phyloP scores from a whole-genome alignment of 306 rosid genomes.

The Arachis hypogaea region DNA sequence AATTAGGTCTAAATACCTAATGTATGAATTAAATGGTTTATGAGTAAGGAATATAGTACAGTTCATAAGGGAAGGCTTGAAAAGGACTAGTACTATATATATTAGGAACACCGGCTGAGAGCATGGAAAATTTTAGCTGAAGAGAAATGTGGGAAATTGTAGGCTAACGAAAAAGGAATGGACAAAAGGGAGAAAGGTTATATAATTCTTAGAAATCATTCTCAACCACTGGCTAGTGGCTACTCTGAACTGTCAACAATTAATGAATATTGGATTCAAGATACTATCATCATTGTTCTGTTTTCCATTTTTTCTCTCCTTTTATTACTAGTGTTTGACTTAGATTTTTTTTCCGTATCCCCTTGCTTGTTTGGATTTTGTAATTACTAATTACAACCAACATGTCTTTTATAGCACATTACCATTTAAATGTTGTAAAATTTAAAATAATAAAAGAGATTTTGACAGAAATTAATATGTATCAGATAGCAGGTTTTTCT shows the following conservation, averaged over 20 bases:
- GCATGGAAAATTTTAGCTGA: neutral
- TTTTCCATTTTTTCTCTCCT: neutral
- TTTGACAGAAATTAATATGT: constrained; percentile 29
- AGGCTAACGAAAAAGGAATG: neutral
- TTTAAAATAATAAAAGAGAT: constrained; percentile 23
- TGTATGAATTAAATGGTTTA: constrained; percentile 5
- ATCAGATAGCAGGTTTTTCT: constrained; percentile 27
- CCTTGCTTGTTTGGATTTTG: too few relatives aligned
- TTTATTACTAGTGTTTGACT: constrained; percentile 13
- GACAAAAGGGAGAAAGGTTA: neutral
- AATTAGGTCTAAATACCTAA: neutral
- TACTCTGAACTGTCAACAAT: neutral
- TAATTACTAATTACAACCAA: neutral
- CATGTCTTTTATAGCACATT: constrained; percentile 1
- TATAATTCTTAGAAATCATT: constrained; percentile 14
- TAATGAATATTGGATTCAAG: neutral
- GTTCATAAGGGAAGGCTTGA: neutral
- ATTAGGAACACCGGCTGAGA: neutral
- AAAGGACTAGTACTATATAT: neutral
- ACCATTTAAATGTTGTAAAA: constrained; percentile 32
- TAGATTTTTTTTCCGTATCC: too few relatives aligned
- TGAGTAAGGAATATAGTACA: neutral
- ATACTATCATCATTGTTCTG: constrained; percentile 33
- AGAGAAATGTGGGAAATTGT: neutral
- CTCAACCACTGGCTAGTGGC: constrained; percentile 11